Base-by-base conservation (phyloP, 495 filamentous ascomycete species). In the Tuber calosporum region DNA sequence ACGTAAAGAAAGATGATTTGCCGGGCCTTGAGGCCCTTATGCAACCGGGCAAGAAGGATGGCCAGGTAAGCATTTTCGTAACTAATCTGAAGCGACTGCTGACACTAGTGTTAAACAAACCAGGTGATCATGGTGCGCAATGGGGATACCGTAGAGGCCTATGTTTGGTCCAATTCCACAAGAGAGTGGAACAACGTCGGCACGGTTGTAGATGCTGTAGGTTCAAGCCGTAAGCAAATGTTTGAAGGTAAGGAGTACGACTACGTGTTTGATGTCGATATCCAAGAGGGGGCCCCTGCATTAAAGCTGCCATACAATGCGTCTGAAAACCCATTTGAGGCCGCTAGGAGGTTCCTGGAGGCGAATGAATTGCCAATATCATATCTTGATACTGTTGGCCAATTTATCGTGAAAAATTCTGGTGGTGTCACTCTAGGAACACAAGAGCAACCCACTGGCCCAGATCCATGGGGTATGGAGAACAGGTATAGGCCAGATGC, bases 211-310 rank as follows among this genome's bases (percentile, higher is more conserved):
- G 94, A 96, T 73, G 88, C 92, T 3, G 90, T 89, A 43, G 94
- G 90, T 42, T 95, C 92, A 81, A 69, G 76, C 67, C 75, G 70
- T 34, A 88, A 88, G 81, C 85, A 86, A n/a, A 84, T 90, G 62
- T 91, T 94, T 80, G 82, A 90, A 2, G 96, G 96, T 36, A 89
- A 94, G 81, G 92, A 97, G 72, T 99, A 96, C 81, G 96, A 99
- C 79, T 97, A 92, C 82, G 96, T 99, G 68, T 99, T 98, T 77
- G 94, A 98, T 80, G 95, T 99, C 38, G 96, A 97, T 79, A 94
- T 98, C 73, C 91, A 97, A 80, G 96, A 98, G 75, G 96, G 95
- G 48, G 93, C 94, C 76, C 96, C 96, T 40, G 89, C 95, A 4
- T 86, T 98, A 42, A 98, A 98, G 80, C 86, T 99, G 41, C 94